Evolutionary conservation across 371 early-diverging fungal genomes (phyloP), one percentile per base, ranked within the genome.

Genomic region (Catenaria anguillulae): DNA sequence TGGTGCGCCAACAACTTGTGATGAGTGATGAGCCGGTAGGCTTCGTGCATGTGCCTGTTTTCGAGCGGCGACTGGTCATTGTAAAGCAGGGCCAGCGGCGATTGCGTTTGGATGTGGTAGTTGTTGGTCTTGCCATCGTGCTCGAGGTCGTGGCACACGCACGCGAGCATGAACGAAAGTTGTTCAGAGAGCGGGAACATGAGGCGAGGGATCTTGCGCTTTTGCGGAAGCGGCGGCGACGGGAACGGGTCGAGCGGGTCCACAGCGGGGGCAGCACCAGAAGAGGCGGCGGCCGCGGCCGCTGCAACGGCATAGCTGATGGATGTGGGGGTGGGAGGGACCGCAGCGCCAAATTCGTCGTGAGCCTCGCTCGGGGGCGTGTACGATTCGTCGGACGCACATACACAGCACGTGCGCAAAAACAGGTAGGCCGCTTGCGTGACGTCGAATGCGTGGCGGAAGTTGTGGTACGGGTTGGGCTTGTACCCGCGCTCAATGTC

Each of bases 51-150:
- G 69, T 97, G 97, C 71, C 88, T 92, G 70, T 89, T 92, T 74
- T 97, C 97, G 23, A 97, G 76, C 6, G 93, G 89, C 0, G 92
- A 87, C 62, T 83, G 81, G 75, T 93, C 93, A 71, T 93, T 92
- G 77, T 94, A 96, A 10, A 93, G 70, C 59, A 88, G 75, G 12
- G 97, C 96, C 56, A 89, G 72, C 33, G 85, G 90, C 23, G 90
- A 86, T 33, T 76, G 72, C 0, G 87, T 84, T 2, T 84, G 77
- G 52, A 87, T 77, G 26, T 40, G 60, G 60, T 23, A 60, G 42
- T 13, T 43, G 26, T 60, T 60, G 60, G 36, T 60, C 46, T 33
- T 31, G 23, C 60, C 60, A 43, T 36, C 42, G 43, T 60, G 60
- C 24, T 33, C 23, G 23, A 60, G 26, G 48, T 60, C 60, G 60